These are phyloP conservation scores for Shiraia bambusicola DNA, from an alignment of 2,329 filamentous ascomycete genomes.

Conservation along the genomic window DNA sequence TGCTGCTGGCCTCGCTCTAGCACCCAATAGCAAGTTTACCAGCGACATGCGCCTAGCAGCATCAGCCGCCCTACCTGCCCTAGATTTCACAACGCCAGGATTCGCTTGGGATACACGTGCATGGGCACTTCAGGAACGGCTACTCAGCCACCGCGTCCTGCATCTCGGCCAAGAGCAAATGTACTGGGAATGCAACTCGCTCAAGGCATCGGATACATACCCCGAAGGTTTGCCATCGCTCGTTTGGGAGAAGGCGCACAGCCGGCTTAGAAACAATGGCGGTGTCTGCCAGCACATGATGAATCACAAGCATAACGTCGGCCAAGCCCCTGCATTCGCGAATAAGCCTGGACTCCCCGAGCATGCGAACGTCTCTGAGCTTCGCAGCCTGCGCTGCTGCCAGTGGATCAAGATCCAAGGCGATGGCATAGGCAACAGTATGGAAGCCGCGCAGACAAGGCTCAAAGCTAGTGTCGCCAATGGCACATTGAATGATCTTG, in stretches of 20 bases:
- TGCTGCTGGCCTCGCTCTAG: no score
- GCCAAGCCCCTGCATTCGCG: slow-evolving; percentile 2
- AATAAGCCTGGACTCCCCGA: background rate
- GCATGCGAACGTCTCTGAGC: slow-evolving; percentile 1
- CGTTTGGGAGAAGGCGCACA: slow-evolving; percentile 42
- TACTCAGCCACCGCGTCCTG: slow-evolving; percentile 38
- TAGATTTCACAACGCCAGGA: slow-evolving; percentile 20
- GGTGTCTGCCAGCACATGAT: background rate
- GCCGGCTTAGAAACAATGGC: slow-evolving; percentile 4
- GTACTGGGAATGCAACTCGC: slow-evolving; percentile 43
- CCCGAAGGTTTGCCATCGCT: slow-evolving; percentile 37
- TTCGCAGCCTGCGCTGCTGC: slow-evolving; percentile 16
- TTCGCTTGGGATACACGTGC: slow-evolving; percentile 41
- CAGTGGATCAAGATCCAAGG: slow-evolving; percentile 30
- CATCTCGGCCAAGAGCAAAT: slow-evolving; percentile 36
- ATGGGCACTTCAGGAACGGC: slow-evolving; percentile 41
- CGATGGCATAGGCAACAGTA: slow-evolving; percentile 14
- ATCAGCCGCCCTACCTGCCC: slow-evolving; percentile 11
- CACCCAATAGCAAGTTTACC: background rate
- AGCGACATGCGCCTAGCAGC: slow-evolving; percentile 9
- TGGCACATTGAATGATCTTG: no score
- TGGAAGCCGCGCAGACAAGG: slow-evolving; percentile 16
- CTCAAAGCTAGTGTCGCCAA: slow-evolving; percentile 7
- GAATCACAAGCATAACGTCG: background rate
- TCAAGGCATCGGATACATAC: slow-evolving; percentile 42